Percentiles rank a stretch among this genome's conserved stretches.
Evolutionary conservation across 75 land plant species (phyloP).

Genomic region (Ceratopteris richardii): DNA sequence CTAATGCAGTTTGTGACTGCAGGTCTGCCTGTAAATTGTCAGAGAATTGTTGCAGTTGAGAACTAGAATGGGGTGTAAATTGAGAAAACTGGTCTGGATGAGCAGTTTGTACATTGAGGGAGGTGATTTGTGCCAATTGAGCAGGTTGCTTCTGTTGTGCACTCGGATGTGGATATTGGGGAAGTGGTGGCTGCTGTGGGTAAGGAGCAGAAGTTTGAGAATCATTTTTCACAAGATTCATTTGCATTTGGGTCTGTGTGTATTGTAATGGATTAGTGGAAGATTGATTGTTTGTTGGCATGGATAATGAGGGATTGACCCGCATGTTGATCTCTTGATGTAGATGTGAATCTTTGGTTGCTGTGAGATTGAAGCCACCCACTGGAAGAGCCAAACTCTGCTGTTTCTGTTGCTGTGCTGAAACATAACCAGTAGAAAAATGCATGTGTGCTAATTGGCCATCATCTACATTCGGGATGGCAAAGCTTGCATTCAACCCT

Average conservation of each 20-base stretch:
- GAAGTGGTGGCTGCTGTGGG: constrained; percentile 1
- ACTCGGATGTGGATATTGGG: constrained; percentile 4
- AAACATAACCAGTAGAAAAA: too few relatives aligned
- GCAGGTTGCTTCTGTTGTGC: background rate
- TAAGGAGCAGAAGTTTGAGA: background rate
- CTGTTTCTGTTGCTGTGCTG: too few relatives aligned
- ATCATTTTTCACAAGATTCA: background rate
- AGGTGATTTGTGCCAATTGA: background rate
- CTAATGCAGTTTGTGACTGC: background rate
- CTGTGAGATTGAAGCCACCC: too few relatives aligned
- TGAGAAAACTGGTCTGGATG: constrained; percentile 3
- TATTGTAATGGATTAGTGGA: background rate
- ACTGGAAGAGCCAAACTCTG: too few relatives aligned
- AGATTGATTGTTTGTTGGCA: too few relatives aligned
- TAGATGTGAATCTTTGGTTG: background rate
- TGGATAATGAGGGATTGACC: too few relatives aligned
- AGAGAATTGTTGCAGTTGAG: constrained; percentile 1
- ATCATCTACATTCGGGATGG: background rate
- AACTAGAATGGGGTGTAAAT: background rate
- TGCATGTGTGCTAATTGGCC: too few relatives aligned
- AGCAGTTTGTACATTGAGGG: background rate
- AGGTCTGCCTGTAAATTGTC: constrained; percentile 2
- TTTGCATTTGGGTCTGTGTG: background rate
- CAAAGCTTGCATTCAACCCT: too few relatives aligned
- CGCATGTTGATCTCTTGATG: constrained; percentile 1